Conservation (phyloP, 2,329 filamentous ascomycete genomes). For the Alternaria sp. region DNA sequence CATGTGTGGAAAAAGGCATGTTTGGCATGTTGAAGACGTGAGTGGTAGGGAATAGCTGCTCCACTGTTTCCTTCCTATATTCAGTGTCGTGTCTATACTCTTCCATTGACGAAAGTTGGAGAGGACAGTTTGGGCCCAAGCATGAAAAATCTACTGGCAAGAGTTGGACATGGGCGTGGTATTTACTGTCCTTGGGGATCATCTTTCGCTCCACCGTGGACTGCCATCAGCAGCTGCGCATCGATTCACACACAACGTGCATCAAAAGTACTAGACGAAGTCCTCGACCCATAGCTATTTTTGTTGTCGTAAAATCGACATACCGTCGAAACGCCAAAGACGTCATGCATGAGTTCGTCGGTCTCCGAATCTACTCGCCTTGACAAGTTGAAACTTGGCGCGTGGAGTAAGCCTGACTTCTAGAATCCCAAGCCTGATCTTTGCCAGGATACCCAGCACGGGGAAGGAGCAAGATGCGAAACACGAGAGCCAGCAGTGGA, state of each 20-base stretch:
- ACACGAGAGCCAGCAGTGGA: neutral
- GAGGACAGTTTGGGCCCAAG: too few relatives aligned
- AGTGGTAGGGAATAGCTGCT: neutral
- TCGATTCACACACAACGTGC: neutral
- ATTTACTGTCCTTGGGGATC: too few relatives aligned
- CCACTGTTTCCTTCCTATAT: neutral
- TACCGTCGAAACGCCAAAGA: neutral
- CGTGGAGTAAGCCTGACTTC: neutral
- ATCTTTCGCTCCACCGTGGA: too few relatives aligned
- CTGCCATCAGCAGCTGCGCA: neutral
- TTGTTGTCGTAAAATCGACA: neutral
- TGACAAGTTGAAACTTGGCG: constrained; percentile 1
- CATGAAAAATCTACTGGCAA: too few relatives aligned
- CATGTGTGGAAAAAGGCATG: neutral
- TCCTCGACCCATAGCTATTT: neutral
- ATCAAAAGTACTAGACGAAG: neutral
- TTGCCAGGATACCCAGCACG: neutral
- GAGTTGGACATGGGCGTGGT: too few relatives aligned
- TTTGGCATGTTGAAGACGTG: neutral
- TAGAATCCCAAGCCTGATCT: constrained; percentile 1
- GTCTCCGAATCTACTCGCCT: constrained; percentile 9
- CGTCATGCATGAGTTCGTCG: neutral
- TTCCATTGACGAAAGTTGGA: accelerated
- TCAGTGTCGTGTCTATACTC: neutral
- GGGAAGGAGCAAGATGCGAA: too few relatives aligned